phyloP scores from a whole-genome alignment of 106 monocot species.

The Xerophyta viscosa region DNA sequence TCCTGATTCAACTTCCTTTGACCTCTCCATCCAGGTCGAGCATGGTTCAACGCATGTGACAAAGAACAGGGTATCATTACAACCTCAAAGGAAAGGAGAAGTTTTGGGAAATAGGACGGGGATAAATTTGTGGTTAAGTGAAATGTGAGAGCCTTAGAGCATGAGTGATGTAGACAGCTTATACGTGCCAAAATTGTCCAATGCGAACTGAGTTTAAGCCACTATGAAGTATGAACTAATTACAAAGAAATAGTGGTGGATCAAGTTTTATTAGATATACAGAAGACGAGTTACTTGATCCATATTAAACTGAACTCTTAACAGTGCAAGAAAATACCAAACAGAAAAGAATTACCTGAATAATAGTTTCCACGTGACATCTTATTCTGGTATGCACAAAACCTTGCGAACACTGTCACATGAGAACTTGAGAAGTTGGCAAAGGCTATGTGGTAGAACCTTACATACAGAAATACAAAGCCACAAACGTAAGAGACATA shows the following conservation, averaged over 20 bases:
- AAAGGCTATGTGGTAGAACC: not conserved
- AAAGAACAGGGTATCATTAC: not conserved
- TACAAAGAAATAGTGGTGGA: too few species aligned
- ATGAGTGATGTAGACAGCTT: too few species aligned
- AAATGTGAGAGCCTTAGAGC: too few species aligned
- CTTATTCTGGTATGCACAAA: constrained; percentile 99
- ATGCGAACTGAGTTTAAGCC: too few species aligned
- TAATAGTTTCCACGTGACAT: constrained; percentile 84
- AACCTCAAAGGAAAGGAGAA: not conserved
- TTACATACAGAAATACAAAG: not conserved
- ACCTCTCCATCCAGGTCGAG: constrained; percentile 58
- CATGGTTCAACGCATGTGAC: constrained; percentile 70
- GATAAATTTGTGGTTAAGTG: too few species aligned
- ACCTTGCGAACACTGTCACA: constrained; percentile 79
- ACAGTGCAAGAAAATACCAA: not conserved
- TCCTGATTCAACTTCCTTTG: constrained; percentile 32
- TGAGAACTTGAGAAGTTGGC: not conserved
- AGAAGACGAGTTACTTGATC: not conserved
- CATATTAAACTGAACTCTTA: not conserved
- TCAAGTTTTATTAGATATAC: not conserved
- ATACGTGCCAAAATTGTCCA: too few species aligned
- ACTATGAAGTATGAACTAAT: too few species aligned
- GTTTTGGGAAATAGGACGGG: too few species aligned
- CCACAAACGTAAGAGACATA: not conserved
- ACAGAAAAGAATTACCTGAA: constrained; percentile 49